A percentile compares a stretch with the other conserved stretches of the same genome.
phyloP scores from a whole-genome alignment of 805 yeast genomes.

The Saturnispora ahearnii region DNA sequence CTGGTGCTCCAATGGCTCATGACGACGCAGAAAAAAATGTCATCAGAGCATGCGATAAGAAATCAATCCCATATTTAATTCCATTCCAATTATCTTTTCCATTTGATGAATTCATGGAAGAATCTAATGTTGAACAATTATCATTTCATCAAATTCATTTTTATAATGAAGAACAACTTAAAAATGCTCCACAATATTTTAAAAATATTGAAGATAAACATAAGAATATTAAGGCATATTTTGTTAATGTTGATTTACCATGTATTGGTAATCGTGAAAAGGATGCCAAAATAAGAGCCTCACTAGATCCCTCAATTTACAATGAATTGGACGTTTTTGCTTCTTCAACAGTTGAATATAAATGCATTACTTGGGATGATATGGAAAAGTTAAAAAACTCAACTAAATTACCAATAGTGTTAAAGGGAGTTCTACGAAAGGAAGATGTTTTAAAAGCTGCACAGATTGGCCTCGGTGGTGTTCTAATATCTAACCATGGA shows the following conservation, averaged over 20 bases:
- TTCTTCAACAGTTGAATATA: constrained; percentile 9
- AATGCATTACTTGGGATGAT: constrained; percentile 48
- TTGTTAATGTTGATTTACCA: constrained; percentile 84
- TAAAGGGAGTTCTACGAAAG: constrained; percentile 56
- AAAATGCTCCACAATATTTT: constrained; percentile 31
- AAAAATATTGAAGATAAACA: constrained; percentile 26
- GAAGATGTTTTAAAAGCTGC: constrained; percentile 55
- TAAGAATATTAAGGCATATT: constrained; percentile 61
- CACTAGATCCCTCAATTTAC: constrained; percentile 33
- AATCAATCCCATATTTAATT: constrained; percentile 72
- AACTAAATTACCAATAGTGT: constrained; percentile 43
- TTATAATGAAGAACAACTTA: constrained; percentile 47
- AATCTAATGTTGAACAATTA: constrained; percentile 50
- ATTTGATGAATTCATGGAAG: constrained; percentile 65
- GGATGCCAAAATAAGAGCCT: constrained; percentile 63
- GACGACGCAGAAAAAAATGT: constrained; percentile 80
- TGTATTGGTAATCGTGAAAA: constrained; percentile 80
- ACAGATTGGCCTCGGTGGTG: constrained; percentile 49
- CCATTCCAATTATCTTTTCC: constrained; percentile 83
- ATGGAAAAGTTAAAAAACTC: constrained; percentile 40
- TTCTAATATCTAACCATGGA: constrained; percentile 64
- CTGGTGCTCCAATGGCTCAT: constrained; percentile 79
- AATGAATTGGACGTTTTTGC: constrained; percentile 13
- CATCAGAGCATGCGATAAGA: constrained; percentile 61
- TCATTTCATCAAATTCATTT: constrained; percentile 81